Evolutionary conservation across 768 basidiomycete genomes (phyloP).

Genomic region (Russula olivacea): DNA sequence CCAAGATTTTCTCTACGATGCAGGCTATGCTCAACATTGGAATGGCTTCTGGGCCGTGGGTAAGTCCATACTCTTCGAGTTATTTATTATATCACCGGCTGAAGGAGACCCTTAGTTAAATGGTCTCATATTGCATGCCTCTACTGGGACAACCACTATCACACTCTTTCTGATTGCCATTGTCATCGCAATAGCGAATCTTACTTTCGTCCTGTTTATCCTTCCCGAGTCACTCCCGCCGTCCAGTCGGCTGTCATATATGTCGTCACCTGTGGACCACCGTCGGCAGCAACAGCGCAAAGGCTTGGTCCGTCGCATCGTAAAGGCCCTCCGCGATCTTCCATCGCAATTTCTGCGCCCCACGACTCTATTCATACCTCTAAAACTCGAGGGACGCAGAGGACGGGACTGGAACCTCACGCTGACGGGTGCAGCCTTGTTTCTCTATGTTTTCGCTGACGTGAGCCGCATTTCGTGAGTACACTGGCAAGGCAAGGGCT

Average conservation of each 20-base stretch:
- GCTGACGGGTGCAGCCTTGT: constrained; percentile 22
- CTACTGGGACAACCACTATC: constrained; percentile 7
- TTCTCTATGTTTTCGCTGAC: constrained; percentile 23
- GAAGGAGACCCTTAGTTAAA: constrained; percentile 16
- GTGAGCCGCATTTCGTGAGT: constrained; percentile 3
- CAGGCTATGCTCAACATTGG: constrained; percentile 27
- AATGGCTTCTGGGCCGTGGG: constrained; percentile 25
- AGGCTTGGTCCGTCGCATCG: neutral
- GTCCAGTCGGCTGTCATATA: constrained; percentile 10
- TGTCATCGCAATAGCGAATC: constrained; percentile 19
- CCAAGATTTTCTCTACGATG: constrained; percentile 25
- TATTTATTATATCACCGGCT: neutral
- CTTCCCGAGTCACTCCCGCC: constrained; percentile 24
- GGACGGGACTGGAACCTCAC: constrained; percentile 25
- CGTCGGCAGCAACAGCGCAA: constrained; percentile 3
- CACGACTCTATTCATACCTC: constrained; percentile 20
- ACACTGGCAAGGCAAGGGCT: neutral
- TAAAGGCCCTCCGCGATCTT: neutral
- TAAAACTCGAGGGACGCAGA: constrained; percentile 19
- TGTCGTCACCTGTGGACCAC: neutral
- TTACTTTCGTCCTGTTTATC: constrained; percentile 20
- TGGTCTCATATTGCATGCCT: constrained; percentile 18
- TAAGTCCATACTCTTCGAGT: neutral
- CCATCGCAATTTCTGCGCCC: constrained; percentile 21
- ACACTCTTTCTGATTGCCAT: constrained; percentile 22